Conservation (phyloP, 2,329 filamentous ascomycete genomes). For the Colletotrichum sp. region DNA sequence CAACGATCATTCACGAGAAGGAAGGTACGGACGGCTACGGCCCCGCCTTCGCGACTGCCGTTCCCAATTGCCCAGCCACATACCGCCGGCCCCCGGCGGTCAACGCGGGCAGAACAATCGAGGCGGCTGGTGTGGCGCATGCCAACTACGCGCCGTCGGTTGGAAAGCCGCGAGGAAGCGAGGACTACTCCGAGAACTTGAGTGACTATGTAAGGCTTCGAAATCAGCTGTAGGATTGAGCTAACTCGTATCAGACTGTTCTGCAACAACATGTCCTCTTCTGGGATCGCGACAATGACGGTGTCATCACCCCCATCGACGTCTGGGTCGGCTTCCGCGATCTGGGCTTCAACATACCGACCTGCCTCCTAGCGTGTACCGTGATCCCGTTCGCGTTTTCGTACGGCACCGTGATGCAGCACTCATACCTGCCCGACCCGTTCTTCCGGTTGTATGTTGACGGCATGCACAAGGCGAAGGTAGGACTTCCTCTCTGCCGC, state of each 20-base stretch:
- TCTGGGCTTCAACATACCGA: slow-evolving; percentile 39
- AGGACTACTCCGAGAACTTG: background rate
- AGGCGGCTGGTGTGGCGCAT: slow-evolving; percentile 1
- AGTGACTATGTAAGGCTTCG: background rate
- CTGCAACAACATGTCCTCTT: slow-evolving; percentile 42
- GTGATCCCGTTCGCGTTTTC: slow-evolving; percentile 46
- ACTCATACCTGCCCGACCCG: slow-evolving; percentile 36
- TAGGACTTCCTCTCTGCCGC: background rate
- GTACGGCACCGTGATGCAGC: slow-evolving; percentile 41
- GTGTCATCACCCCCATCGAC: slow-evolving; percentile 38
- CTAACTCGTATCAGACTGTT: too few relatives aligned
- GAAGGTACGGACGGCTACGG: background rate
- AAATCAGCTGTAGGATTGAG: too few relatives aligned
- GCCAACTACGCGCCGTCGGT: background rate
- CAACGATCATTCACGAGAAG: background rate
- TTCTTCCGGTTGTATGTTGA: slow-evolving; percentile 35
- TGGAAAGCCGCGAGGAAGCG: background rate
- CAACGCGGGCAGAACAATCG: background rate
- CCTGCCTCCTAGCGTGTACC: slow-evolving; percentile 38
- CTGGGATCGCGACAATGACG: slow-evolving; percentile 42
- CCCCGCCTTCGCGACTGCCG: background rate
- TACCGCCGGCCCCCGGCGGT: background rate
- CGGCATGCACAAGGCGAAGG: slow-evolving; percentile 42
- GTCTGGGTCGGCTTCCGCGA: slow-evolving; percentile 41
- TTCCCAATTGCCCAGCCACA: background rate